Base-by-base conservation (phyloP, 164 flowering plant genomes). In the Macadamia integrifolia region DNA sequence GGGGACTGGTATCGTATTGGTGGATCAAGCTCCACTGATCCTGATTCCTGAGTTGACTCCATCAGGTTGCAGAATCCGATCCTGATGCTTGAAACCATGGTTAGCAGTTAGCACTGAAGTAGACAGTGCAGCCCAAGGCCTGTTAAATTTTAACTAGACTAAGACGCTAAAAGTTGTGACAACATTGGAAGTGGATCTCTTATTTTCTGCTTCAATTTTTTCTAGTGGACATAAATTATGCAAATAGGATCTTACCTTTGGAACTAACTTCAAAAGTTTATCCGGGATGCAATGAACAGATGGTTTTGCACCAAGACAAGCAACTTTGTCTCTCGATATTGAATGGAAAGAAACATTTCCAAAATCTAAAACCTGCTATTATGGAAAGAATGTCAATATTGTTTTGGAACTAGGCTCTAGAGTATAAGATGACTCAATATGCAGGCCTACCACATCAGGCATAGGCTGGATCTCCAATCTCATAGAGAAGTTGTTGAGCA, bases 401-500 rank as follows among this genome's bases (percentile, higher is more conserved):
- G 58, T 23, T 23, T 13, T 61, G 61, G 40, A 62, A 42, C 13
- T 30, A 23, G 49, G 6, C 13, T 42, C n/a, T 53, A 53, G 23
- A 23, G 15, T 28, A 35, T 13, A 60, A 62, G 18, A 70, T 31
- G 35, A 63, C 35, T 57, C 40, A 49, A 53, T 28, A 62, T 31
- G 61, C 18, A 65, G 3, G 71, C 87, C 76, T 71, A 90, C 98
- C 85, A 87, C 86, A 81, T 94, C 98, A 71, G 98, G 98, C 57
- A 78, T 94, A 94, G 35, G 89, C 88, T 30, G 98, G 97, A 82
- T 94, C 88, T 63, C 91, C 95, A 74, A 94, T 61, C 79, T 94
- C 98, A 75, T 94, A 94, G n/a, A 94, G 96, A 69, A 94, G 95
- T 70, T 92, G 98, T 74, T 94, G 75, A 50, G 97, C 92, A 77